A percentile compares a stretch with the other conserved stretches of the same genome.
Evolutionary conservation across 257 asterid species (phyloP).

Genomic region (Pogostemon cablin): DNA sequence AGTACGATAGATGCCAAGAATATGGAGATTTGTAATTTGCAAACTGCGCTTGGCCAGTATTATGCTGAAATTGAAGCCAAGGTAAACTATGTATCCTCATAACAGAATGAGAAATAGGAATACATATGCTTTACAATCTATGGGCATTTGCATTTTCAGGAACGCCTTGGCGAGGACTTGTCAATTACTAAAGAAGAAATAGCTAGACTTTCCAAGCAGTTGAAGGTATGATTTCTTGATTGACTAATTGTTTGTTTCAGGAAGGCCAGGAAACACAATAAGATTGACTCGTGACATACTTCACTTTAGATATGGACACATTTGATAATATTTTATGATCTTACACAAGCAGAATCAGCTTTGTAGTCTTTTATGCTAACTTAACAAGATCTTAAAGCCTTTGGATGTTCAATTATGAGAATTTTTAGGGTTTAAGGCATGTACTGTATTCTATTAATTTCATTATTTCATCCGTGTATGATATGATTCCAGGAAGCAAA

Average conservation of each 20-base stretch:
- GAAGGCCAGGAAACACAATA: slow-evolving; percentile 19
- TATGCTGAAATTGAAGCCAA: slow-evolving; percentile 98
- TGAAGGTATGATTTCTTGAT: slow-evolving; percentile 58
- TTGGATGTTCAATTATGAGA: slow-evolving; percentile 5
- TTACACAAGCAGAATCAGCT: not conserved
- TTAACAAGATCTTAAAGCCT: not conserved
- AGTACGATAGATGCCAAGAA: slow-evolving; percentile 81
- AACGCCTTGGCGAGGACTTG: slow-evolving; percentile 82
- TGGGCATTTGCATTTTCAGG: slow-evolving; percentile 52
- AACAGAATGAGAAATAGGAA: slow-evolving; percentile 28
- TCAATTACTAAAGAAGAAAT: slow-evolving; percentile 72
- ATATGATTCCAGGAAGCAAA: slow-evolving; percentile 69
- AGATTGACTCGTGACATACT: not conserved
- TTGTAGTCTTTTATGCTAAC: not conserved
- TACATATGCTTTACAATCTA: slow-evolving; percentile 5
- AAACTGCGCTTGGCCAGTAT: slow-evolving; percentile 98
- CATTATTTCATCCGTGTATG: slow-evolving; percentile 27
- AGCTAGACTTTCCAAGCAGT: slow-evolving; percentile 60
- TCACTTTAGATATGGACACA: not conserved
- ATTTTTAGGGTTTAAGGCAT: not conserved
- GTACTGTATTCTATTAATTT: slow-evolving; percentile 13
- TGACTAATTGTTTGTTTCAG: slow-evolving; percentile 16
- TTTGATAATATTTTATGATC: too few species aligned
- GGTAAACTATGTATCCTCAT: slow-evolving; percentile 46
- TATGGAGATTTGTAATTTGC: slow-evolving; percentile 89